Conservation (phyloP, 345 rosid genomes). For the Laguncularia racemosa region DNA sequence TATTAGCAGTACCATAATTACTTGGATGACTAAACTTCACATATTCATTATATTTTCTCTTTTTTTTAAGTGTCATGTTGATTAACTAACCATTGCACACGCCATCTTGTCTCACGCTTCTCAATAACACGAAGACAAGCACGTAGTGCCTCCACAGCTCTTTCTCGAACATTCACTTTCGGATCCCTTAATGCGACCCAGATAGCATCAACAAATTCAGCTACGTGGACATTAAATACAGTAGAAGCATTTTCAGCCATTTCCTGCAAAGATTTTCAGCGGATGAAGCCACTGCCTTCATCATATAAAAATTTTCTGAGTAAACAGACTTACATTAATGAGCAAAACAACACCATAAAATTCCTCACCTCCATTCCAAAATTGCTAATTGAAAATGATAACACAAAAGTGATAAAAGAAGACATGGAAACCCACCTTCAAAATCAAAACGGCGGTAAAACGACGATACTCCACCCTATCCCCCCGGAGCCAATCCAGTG, state of each 20-base stretch:
- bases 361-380: background rate
- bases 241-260: conserved; percentile 99
- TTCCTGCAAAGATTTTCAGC: conserved; percentile 40
- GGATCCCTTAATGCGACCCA: conserved; percentile 99
- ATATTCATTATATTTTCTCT: background rate
- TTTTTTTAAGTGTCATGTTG: background rate
- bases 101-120: conserved; percentile 99
- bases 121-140: conserved; percentile 99
- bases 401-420: background rate
- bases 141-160: conserved; percentile 97
- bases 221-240: conserved; percentile 92
- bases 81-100: conserved; percentile 86
- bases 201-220: conserved; percentile 94
- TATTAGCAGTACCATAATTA: no score
- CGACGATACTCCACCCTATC: conserved; percentile 86
- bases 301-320: no score
- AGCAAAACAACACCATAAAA: no score
- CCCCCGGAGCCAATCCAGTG: conserved; percentile 84
- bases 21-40: no score
- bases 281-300: background rate
- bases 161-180: conserved; percentile 72
- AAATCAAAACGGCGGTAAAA: conserved; percentile 83
- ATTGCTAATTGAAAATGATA: background rate
- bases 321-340: no score
- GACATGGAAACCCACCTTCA: conserved; percentile 49